A percentile compares a stretch with the other conserved stretches of the same genome.
These are phyloP conservation scores for Stachybotrys echinatus DNA, from an alignment of 2,329 filamentous ascomycete genomes.

Conservation along the genomic window DNA sequence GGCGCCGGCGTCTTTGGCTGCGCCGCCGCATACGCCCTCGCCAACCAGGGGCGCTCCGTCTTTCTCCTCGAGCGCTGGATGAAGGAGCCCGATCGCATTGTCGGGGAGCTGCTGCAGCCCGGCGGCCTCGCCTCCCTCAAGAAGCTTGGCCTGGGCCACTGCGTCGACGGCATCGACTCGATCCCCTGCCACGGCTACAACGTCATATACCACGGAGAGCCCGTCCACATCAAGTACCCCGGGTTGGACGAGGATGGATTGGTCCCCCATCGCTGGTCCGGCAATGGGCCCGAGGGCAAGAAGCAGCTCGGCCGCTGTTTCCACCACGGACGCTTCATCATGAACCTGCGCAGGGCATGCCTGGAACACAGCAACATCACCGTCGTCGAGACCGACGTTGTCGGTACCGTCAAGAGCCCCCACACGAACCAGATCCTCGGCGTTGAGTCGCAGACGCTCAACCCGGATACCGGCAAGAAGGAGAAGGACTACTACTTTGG, in stretches of 20 bases:
- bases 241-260: constrained; percentile 44
- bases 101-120: constrained; percentile 91
- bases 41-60: constrained; percentile 85
- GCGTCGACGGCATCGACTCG: constrained; percentile 84
- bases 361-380: constrained; percentile 75
- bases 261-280: constrained; percentile 29
- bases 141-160: constrained; percentile 74
- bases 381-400: constrained; percentile 84
- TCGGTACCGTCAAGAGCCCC: constrained; percentile 66
- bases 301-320: constrained; percentile 70
- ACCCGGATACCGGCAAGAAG: constrained; percentile 51
- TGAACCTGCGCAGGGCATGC: constrained; percentile 71
- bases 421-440: constrained; percentile 71
- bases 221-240: constrained; percentile 77
- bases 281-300: constrained; percentile 27
- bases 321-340: constrained; percentile 92
- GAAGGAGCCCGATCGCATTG: constrained; percentile 91
- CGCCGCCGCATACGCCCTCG: constrained; percentile 77
- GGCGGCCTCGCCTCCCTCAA: constrained; percentile 79
- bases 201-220: constrained; percentile 72
- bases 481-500: constrained; percentile 77
- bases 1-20: constrained; percentile 89
- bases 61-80: constrained; percentile 83
- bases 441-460: constrained; percentile 66
- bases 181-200: constrained; percentile 81